phyloP scores from a whole-genome alignment of 1,284 basidiomycete genomes.

The Microbotryum intermedium region DNA sequence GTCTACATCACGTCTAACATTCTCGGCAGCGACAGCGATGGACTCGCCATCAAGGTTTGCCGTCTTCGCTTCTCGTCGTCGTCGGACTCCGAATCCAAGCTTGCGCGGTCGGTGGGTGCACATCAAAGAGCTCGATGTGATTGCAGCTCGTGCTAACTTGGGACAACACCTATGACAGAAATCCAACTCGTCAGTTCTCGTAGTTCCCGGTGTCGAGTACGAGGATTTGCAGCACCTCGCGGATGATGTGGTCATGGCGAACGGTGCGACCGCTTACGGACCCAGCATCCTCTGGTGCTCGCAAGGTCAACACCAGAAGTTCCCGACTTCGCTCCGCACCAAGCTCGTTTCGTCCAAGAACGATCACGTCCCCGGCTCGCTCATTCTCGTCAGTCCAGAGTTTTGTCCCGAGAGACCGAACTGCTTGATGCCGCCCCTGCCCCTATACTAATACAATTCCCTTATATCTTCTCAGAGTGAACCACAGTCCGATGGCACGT shows the following conservation, averaged over 20 bases:
- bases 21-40: background rate
- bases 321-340: background rate
- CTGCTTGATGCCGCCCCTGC: no score
- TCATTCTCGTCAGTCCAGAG: no score
- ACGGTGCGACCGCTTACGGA: background rate
- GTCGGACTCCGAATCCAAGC: background rate
- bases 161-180: background rate
- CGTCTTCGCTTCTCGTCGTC: background rate
- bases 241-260: background rate
- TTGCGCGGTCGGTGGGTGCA: background rate
- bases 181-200: background rate
- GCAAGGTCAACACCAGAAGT: background rate
- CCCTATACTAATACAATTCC: no score
- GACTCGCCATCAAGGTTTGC: background rate
- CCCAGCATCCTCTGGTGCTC: background rate
- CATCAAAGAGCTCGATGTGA: background rate
- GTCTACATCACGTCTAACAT: conserved; percentile 1
- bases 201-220: background rate
- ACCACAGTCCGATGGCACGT: background rate
- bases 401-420: no score
- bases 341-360: no score
- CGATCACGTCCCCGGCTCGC: no score
- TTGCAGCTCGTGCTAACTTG: background rate
- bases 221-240: background rate
- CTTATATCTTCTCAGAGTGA: no score